These are phyloP conservation scores for Cercospora sp. DNA, from an alignment of 2,329 filamentous ascomycete genomes.

Conservation along the genomic window DNA sequence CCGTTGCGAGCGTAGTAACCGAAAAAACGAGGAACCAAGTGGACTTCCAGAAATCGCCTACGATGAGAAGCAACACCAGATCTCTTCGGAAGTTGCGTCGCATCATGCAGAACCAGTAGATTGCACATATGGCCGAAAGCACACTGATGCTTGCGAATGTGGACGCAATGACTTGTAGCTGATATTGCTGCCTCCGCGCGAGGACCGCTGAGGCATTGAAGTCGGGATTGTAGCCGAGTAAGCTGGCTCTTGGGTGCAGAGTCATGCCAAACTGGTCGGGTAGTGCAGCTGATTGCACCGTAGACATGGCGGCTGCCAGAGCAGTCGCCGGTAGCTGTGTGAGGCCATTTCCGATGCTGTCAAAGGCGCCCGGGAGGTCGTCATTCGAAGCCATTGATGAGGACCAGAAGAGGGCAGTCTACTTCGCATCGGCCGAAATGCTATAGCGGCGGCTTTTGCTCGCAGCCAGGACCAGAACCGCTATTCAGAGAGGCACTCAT, in stretches of 20 bases:
- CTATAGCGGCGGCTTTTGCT: neutral
- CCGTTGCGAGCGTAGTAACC: conserved; percentile 56
- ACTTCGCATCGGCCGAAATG: neutral
- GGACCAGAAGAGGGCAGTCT: neutral
- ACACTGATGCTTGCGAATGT: conserved; percentile 55
- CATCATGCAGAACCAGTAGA: conserved; percentile 75
- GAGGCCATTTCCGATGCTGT: neutral
- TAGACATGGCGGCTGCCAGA: neutral
- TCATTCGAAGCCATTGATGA: conserved; percentile 4
- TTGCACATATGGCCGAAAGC: conserved; percentile 55
- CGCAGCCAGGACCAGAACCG: neutral
- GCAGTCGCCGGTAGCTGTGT: neutral
- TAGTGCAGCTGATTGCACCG: neutral
- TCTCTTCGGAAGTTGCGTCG: conserved; percentile 71
- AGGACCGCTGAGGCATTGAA: conserved; percentile 28
- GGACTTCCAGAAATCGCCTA: conserved; percentile 70
- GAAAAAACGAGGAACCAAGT: conserved; percentile 68
- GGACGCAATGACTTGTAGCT: conserved; percentile 40
- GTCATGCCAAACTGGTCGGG: neutral
- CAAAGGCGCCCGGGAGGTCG: neutral
- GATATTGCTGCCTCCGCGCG: conserved; percentile 21
- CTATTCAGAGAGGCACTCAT: conserved; percentile 10
- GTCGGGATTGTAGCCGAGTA: conserved; percentile 19
- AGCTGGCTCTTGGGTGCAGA: neutral
- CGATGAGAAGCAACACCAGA: conserved; percentile 71